A percentile compares a stretch with the other conserved stretches of the same genome.
Evolutionary conservation across 345 rosid species (phyloP).

Genomic region (Punica granatum): DNA sequence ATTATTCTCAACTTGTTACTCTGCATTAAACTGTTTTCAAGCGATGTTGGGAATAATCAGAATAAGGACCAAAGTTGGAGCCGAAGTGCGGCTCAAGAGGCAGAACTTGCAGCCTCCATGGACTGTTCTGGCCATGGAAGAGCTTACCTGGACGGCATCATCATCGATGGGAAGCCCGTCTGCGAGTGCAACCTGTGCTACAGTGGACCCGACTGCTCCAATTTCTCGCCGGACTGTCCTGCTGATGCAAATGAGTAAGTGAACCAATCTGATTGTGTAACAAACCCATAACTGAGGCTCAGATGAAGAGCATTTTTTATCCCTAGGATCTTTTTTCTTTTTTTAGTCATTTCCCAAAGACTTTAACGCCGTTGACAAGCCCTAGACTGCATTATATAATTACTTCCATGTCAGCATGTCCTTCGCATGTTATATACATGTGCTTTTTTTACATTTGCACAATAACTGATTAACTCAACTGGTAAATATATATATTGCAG

Average conservation of each 20-base stretch:
- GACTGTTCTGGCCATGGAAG: constrained; percentile 69
- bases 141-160: constrained; percentile 57
- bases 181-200: constrained; percentile 69
- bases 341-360: no score
- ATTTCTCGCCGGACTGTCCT: constrained; percentile 28
- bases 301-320: neutral
- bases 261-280: no score
- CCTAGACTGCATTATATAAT: no score
- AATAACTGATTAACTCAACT: neutral
- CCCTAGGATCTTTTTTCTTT: no score
- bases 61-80: constrained; percentile 37
- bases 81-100: constrained; percentile 44
- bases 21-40: constrained; percentile 9
- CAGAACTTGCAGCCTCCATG: constrained; percentile 48
- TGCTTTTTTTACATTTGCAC: no score
- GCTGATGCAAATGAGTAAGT: constrained; percentile 43
- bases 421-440: no score
- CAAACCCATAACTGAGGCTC: no score
- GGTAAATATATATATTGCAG: constrained; percentile 17
- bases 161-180: constrained; percentile 15
- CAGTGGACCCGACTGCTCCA: constrained; percentile 46
- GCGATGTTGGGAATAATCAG: constrained; percentile 13
- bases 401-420: no score
- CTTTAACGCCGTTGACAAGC: no score
- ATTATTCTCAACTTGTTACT: constrained; percentile 13